Percentiles rank a stretch among this genome's conserved stretches.
These are phyloP conservation scores for Phaseolus coccineus DNA, from an alignment of 331 rosid genomes.

Conservation along the genomic window DNA sequence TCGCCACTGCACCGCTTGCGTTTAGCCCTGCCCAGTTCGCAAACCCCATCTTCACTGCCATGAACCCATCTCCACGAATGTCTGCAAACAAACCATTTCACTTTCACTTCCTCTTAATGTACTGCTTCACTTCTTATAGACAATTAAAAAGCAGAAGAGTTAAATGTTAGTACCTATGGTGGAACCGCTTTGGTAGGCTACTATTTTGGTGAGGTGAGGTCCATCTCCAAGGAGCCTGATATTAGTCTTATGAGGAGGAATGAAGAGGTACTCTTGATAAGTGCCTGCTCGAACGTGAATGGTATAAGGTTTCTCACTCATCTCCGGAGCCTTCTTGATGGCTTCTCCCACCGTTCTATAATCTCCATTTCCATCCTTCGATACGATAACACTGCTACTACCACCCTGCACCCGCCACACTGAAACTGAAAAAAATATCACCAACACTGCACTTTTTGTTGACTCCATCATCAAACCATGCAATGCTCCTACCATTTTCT, in stretches of 20 bases:
- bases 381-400: constrained; percentile 3
- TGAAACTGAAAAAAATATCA: constrained; percentile 17
- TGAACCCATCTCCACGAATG: constrained; percentile 45
- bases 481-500: neutral
- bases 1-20: constrained; percentile 48
- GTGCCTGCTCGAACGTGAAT: constrained; percentile 46
- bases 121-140: no score
- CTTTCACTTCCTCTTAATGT: no score
- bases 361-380: constrained; percentile 50
- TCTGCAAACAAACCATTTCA: constrained; percentile 18
- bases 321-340: constrained; percentile 39
- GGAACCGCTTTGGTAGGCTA: constrained; percentile 42
- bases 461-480: constrained; percentile 26
- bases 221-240: constrained; percentile 47
- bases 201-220: constrained; percentile 32
- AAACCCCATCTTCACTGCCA: constrained; percentile 47
- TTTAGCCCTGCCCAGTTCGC: constrained; percentile 40
- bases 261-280: constrained; percentile 43
- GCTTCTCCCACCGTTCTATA: constrained; percentile 50
- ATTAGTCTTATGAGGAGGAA: constrained; percentile 44
- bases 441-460: neutral
- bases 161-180: constrained; percentile 40
- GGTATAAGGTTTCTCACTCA: constrained; percentile 14
- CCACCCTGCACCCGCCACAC: neutral
- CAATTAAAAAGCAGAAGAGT: no score